Base-by-base conservation (phyloP, 306 rosid species). In the Heteromeles arbutifolia region DNA sequence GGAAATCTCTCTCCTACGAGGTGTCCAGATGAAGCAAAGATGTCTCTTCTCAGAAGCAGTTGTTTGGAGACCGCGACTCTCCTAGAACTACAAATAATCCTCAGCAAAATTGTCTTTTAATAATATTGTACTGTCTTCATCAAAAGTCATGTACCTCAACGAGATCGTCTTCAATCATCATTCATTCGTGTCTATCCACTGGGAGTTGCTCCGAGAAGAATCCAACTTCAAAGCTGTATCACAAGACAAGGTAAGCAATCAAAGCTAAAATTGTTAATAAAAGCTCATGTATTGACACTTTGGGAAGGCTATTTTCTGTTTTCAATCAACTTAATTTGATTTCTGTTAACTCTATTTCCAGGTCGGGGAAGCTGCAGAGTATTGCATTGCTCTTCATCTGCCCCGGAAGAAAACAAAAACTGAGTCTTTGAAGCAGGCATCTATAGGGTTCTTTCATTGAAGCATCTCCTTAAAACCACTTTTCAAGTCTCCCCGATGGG, bases 211-310 rank as follows among this genome's bases (percentile, higher is more conserved):
- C 41, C 9, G 41, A 37, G 41, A 37, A 37, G 41, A 37, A 37
- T 37, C 67, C 41, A 22, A 63, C 67, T 29, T 41, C 67, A 29
- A 29, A 28, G 41, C 41, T 28, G 67, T 63, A 29, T 29, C 67
- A 28, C 41, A 28, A 58, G 52, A 73, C 73, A 81, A 85, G 92
- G 91, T 87, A 58, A 88, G 89, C 70, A 75, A 67, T 67, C 59
- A 64, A 58, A 37, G 73, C 67, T 70, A 65, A 56, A 45, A 56
- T n/a, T 9, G 28, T 56, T 9, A 10, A 56, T n/a, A n/a, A 8
- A 8, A 56, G 54, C n/a, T 70, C 41, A 37, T 37, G 41, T 37
- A 37, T 37, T 37, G 41, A 37, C 9, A 37, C 41, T 37, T 37
- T 37, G 29, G 61, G 69, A 61, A 63, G 21, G 67, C 21, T 63